Evolutionary conservation across 371 early-diverging fungal species (phyloP).

Genomic region (Dinochytrium kinnereticum): DNA sequence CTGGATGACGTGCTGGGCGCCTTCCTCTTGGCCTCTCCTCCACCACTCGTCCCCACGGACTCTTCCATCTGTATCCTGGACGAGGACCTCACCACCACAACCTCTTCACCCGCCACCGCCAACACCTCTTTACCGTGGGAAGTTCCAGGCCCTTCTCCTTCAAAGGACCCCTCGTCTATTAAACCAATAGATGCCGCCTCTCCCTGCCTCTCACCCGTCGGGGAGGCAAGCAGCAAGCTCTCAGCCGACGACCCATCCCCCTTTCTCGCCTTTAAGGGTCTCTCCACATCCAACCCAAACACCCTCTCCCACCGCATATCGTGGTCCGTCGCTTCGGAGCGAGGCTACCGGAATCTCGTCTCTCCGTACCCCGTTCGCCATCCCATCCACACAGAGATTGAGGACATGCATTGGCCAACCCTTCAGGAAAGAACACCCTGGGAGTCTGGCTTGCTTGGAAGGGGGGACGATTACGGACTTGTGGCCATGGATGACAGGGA

Average conservation of each 20-base stretch:
- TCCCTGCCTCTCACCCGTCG: constrained; percentile 43
- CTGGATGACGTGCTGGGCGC: too few relatives aligned
- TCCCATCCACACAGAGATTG: constrained; percentile 43
- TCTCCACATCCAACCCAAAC: constrained; percentile 6
- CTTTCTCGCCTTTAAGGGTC: neutral
- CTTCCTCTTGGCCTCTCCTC: neutral
- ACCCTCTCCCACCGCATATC: constrained; percentile 12
- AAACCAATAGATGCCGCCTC: constrained; percentile 42
- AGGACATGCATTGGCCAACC: constrained; percentile 48
- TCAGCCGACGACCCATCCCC: constrained; percentile 23
- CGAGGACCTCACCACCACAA: neutral
- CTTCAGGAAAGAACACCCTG: constrained; percentile 17
- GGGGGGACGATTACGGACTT: neutral
- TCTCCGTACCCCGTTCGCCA: constrained; percentile 19
- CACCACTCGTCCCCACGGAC: too few relatives aligned
- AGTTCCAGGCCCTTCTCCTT: constrained; percentile 11
- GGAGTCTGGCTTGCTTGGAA: neutral
- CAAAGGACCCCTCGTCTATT: neutral
- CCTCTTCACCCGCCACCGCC: neutral
- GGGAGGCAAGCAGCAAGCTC: constrained; percentile 31
- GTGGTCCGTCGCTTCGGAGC: neutral
- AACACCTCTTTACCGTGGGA: too few relatives aligned
- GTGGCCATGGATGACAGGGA: neutral
- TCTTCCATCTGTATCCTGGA: too few relatives aligned
- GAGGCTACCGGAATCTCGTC: neutral